Percentiles rank a stretch among this genome's conserved stretches.
Conservation (phyloP, 495 filamentous ascomycete species). For the Penicillium canescens region DNA sequence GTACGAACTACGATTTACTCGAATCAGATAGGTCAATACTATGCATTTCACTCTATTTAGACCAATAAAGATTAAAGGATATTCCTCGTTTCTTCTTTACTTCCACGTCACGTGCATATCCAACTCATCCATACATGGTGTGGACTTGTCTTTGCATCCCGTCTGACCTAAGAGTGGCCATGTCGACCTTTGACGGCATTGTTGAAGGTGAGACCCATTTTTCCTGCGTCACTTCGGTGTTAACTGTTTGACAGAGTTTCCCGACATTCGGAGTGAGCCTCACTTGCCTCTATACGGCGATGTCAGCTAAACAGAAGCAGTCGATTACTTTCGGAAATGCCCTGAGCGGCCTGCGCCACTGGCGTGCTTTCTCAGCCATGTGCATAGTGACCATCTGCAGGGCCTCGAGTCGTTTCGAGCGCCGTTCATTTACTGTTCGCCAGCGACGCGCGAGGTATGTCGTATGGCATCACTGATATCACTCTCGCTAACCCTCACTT, state of each 20-base stretch:
- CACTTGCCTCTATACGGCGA: background rate
- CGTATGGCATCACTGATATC: background rate
- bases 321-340: slow-evolving; percentile 79
- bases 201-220: slow-evolving; percentile 48
- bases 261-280: slow-evolving; percentile 38
- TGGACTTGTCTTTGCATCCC: slow-evolving; percentile 1
- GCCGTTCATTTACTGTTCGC: slow-evolving; percentile 88
- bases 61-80: no score
- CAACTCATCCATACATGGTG: slow-evolving; percentile 2
- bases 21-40: background rate
- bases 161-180: slow-evolving; percentile 22
- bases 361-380: slow-evolving; percentile 89
- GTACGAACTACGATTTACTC: background rate
- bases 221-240: slow-evolving; percentile 2
- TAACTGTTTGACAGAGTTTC: slow-evolving; percentile 36
- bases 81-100: background rate
- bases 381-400: slow-evolving; percentile 87
- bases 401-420: slow-evolving; percentile 76
- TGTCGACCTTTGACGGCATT: slow-evolving; percentile 83
- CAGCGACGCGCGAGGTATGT: slow-evolving; percentile 72
- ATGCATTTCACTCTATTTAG: no score
- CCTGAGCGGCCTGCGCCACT: slow-evolving; percentile 60
- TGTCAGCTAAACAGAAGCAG: slow-evolving; percentile 32
- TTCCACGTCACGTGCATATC: slow-evolving; percentile 7
- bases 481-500: slow-evolving; percentile 2